These are phyloP conservation scores for Juglanconis sp. DNA, from an alignment of 2,329 filamentous ascomycete species.

Conservation along the genomic window DNA sequence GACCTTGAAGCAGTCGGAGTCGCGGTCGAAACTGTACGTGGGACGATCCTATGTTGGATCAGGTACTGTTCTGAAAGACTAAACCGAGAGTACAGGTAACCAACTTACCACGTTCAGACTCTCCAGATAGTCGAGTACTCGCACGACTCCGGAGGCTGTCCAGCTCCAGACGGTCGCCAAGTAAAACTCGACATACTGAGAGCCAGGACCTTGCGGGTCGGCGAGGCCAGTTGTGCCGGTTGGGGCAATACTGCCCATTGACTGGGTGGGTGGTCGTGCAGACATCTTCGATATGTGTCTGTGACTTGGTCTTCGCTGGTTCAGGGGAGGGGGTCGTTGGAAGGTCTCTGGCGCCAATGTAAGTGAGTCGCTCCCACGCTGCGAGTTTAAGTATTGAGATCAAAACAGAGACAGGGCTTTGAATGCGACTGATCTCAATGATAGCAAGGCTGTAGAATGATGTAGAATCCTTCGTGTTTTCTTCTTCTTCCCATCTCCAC, in stretches of 20 bases:
- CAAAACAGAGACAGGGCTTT: too few relatives aligned
- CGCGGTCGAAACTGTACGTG: constrained; percentile 23
- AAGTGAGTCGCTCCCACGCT: not conserved
- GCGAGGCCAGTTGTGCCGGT: not conserved
- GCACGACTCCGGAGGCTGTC: constrained; percentile 20
- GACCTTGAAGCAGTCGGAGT: not conserved
- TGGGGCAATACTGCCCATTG: not conserved
- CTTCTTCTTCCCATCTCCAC: too few relatives aligned
- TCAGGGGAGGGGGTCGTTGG: too few relatives aligned
- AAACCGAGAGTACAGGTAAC: not conserved
- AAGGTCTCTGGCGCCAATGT: not conserved
- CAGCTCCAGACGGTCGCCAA: constrained; percentile 27
- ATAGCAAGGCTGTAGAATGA: too few relatives aligned
- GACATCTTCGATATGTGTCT: not conserved
- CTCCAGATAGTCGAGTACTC: constrained; percentile 21
- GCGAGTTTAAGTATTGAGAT: too few relatives aligned
- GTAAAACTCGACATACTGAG: constrained; percentile 22
- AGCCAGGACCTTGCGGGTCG: too few relatives aligned
- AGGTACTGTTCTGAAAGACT: not conserved
- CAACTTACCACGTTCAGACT: constrained; percentile 15
- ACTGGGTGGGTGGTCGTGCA: not conserved
- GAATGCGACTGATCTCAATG: too few relatives aligned
- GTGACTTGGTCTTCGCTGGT: not conserved
- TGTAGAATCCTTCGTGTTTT: too few relatives aligned
- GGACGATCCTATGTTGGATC: constrained; percentile 16